These are phyloP conservation scores for Coemansia sp. DNA, from an alignment of 192 early-diverging fungal species.

Conservation along the genomic window DNA sequence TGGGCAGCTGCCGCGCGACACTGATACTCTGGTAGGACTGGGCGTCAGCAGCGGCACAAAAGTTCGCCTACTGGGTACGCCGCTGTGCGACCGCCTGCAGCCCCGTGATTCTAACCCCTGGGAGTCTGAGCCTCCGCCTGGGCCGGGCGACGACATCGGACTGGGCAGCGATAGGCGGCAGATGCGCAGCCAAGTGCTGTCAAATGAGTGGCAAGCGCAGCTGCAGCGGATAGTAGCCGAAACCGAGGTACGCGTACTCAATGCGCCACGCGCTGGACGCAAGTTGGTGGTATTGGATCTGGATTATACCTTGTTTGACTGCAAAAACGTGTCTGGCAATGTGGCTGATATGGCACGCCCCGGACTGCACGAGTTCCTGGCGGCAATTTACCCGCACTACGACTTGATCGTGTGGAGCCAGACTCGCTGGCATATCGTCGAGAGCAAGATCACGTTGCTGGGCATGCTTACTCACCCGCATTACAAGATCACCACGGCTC, in stretches of 20 bases:
- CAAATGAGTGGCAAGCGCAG: constrained; percentile 9
- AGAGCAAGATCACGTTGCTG: constrained; percentile 74
- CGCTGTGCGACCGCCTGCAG: constrained; percentile 20
- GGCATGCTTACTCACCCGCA: constrained; percentile 64
- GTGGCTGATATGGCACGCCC: constrained; percentile 65
- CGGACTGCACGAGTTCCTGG: constrained; percentile 64
- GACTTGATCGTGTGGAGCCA: constrained; percentile 82
- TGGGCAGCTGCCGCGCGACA: constrained; percentile 61
- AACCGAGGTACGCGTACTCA: constrained; percentile 32
- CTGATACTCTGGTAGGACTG: constrained; percentile 32
- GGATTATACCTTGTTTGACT: constrained; percentile 78
- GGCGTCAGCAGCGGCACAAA: constrained; percentile 25
- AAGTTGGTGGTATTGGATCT: constrained; percentile 74
- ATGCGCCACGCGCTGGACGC: constrained; percentile 54
- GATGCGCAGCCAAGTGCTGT: constrained; percentile 22
- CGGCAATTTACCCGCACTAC: constrained; percentile 67
- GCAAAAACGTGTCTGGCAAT: constrained; percentile 62
- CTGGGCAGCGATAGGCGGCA: neutral
- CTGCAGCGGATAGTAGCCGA: constrained; percentile 10
- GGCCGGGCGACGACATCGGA: neutral
- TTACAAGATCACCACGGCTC: constrained; percentile 69
- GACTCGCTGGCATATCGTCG: constrained; percentile 69
- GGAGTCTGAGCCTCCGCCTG: neutral
- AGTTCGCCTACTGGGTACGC: constrained; percentile 48
- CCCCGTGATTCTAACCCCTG: neutral